Evolutionary conservation across 2,329 filamentous ascomycete genomes (phyloP).

Genomic region (Hymenoscyphus albidus): DNA sequence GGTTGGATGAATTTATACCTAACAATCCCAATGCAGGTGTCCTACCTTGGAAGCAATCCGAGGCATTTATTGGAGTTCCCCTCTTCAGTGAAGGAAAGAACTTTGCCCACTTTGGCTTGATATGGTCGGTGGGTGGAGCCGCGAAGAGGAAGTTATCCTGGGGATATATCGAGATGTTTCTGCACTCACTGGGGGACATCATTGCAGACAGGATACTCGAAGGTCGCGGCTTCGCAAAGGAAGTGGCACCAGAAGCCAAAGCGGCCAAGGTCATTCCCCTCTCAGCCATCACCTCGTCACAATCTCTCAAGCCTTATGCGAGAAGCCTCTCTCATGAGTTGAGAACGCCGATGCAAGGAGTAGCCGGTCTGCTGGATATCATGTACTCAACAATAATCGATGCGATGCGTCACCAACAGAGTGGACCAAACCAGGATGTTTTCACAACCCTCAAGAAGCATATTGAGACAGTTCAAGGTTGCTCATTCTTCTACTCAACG

Average conservation of each 20-base stretch:
- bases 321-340: constrained; percentile 68
- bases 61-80: constrained; percentile 65
- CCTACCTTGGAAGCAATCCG: constrained; percentile 53
- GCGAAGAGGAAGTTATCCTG: constrained; percentile 54
- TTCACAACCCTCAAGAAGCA: constrained; percentile 62
- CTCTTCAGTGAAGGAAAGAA: constrained; percentile 62
- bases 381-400: constrained; percentile 71
- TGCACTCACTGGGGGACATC: constrained; percentile 66
- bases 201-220: constrained; percentile 55
- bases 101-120: constrained; percentile 66
- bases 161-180: constrained; percentile 63
- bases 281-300: constrained; percentile 53
- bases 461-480: constrained; percentile 67
- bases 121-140: constrained; percentile 64
- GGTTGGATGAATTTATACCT: constrained; percentile 53
- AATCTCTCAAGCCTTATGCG: constrained; percentile 69
- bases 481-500: constrained; percentile 17
- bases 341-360: constrained; percentile 70
- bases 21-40: constrained; percentile 53
- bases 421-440: constrained; percentile 48
- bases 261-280: constrained; percentile 47
- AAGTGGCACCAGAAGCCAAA: constrained; percentile 28
- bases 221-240: constrained; percentile 44
- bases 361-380: constrained; percentile 72
- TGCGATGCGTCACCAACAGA: constrained; percentile 52